Evolutionary conservation across 208 protist species (phyloP).

Genomic region (Crithidia mellificae): DNA sequence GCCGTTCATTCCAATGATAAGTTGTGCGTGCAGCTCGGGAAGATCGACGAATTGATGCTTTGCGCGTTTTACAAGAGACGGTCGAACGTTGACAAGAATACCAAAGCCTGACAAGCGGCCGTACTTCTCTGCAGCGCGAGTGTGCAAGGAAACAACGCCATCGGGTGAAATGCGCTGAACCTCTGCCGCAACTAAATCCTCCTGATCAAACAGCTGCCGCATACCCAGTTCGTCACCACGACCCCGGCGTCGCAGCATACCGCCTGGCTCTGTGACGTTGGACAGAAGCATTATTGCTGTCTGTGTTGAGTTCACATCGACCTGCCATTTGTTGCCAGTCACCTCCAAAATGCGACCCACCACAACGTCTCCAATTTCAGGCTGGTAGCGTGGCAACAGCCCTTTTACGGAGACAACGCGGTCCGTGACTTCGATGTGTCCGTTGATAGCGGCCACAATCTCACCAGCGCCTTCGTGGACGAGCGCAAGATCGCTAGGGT

Average conservation of each 20-base stretch:
- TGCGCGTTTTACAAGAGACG: conserved; percentile 72
- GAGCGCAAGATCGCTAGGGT: conserved; percentile 50
- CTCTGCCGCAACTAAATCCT: conserved; percentile 95
- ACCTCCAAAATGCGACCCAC: conserved; percentile 95
- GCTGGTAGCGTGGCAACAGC: conserved; percentile 78
- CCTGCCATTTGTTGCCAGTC: conserved; percentile 92
- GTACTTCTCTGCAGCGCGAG: conserved; percentile 85
- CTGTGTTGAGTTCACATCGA: conserved; percentile 94
- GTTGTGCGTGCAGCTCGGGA: conserved; percentile 19
- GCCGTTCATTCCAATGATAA: conserved; percentile 89
- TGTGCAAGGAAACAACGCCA: conserved; percentile 94
- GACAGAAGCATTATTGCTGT: conserved; percentile 94
- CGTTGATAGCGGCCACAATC: conserved; percentile 83
- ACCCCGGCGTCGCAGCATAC: conserved; percentile 92
- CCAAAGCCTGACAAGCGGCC: conserved; percentile 64
- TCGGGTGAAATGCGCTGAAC: conserved; percentile 94
- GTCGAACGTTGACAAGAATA: conserved; percentile 61
- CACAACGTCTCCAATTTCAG: conserved; percentile 98
- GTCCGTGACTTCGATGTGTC: conserved; percentile 80
- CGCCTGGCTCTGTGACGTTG: conserved; percentile 97
- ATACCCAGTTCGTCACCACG: conserved; percentile 94
- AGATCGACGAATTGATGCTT: conserved; percentile 83
- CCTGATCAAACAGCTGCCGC: conserved; percentile 95
- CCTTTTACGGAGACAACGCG: conserved; percentile 87
- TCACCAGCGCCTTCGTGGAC: conserved; percentile 71